phyloP scores from a whole-genome alignment of 352 stramenopile genomes.

The Phytopythium ostracodes region DNA sequence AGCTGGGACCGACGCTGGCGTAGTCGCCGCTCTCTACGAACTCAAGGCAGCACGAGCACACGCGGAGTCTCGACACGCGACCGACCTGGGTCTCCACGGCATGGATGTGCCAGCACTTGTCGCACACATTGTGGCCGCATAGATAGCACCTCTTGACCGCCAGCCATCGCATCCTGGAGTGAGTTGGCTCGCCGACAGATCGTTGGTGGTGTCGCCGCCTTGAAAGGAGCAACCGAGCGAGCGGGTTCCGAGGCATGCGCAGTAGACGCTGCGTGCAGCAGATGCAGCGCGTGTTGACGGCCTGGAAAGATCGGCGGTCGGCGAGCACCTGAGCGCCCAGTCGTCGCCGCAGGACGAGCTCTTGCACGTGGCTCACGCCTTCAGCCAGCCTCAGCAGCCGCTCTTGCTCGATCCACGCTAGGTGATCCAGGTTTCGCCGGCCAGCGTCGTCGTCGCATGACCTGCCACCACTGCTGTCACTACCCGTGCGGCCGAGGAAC shows the following conservation, averaged over 20 bases:
- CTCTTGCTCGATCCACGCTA: slow-evolving; percentile 16
- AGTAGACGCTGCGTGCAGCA: slow-evolving; percentile 27
- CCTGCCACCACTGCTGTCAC: background rate
- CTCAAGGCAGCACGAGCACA: slow-evolving; percentile 41
- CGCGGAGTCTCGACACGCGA: slow-evolving; percentile 23
- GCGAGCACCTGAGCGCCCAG: slow-evolving; percentile 23
- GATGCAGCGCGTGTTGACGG: slow-evolving; percentile 23
- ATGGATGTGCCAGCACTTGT: slow-evolving; percentile 24
- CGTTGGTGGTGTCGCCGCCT: background rate
- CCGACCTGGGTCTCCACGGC: slow-evolving; percentile 17
- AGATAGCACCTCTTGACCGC: slow-evolving; percentile 24
- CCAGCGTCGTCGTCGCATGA: background rate
- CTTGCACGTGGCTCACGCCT: slow-evolving; percentile 18
- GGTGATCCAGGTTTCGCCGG: background rate
- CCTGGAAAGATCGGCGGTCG: slow-evolving; percentile 13
- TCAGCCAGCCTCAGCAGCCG: slow-evolving; percentile 27
- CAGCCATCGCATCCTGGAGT: slow-evolving; percentile 6
- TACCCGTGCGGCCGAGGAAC: slow-evolving; percentile 28
- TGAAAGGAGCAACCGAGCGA: no score
- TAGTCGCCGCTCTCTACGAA: slow-evolving; percentile 54
- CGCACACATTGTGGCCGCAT: slow-evolving; percentile 27
- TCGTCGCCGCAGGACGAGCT: slow-evolving; percentile 22
- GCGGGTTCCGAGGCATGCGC: background rate
- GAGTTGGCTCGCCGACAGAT: background rate
- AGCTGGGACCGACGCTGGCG: slow-evolving; percentile 14